Conservation (phyloP, 768 basidiomycete genomes). For the Cyclocybe cylindracea region DNA sequence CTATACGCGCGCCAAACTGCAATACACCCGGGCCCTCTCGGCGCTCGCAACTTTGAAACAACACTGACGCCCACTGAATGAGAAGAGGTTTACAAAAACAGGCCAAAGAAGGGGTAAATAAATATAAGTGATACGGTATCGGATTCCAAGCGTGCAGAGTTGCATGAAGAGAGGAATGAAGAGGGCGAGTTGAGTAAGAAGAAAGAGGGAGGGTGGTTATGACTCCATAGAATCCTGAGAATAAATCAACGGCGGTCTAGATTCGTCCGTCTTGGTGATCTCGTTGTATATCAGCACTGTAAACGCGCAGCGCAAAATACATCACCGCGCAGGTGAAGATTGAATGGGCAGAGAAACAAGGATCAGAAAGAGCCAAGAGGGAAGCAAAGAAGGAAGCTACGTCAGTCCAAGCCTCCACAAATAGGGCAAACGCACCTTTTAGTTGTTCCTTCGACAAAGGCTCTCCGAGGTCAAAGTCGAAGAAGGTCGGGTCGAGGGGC, state of each 20-base stretch:
- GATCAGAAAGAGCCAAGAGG: not conserved
- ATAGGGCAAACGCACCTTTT: conserved; percentile 47
- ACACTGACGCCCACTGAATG: too few relatives aligned
- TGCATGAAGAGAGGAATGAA: too few relatives aligned
- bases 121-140: too few relatives aligned
- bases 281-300: conserved; percentile 54
- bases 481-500: conserved; percentile 75
- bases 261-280: conserved; percentile 37
- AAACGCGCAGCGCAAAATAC: not conserved
- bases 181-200: too few relatives aligned
- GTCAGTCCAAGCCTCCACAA: conserved; percentile 1
- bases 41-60: too few relatives aligned
- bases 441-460: conserved; percentile 65
- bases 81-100: too few relatives aligned
- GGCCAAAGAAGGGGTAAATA: too few relatives aligned
- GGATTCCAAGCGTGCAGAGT: too few relatives aligned
- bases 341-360: not conserved
- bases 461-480: conserved; percentile 78
- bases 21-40: too few relatives aligned
- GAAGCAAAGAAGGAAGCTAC: too few relatives aligned
- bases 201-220: too few relatives aligned
- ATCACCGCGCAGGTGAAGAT: not conserved
- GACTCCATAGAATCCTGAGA: conserved; percentile 8
- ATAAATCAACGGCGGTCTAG: conserved; percentile 16
- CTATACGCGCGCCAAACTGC: too few relatives aligned